Percentiles rank a stretch among this genome's conserved stretches.
phyloP scores from a whole-genome alignment of 495 filamentous ascomycete species.

The Penicillium longicatenatum region DNA sequence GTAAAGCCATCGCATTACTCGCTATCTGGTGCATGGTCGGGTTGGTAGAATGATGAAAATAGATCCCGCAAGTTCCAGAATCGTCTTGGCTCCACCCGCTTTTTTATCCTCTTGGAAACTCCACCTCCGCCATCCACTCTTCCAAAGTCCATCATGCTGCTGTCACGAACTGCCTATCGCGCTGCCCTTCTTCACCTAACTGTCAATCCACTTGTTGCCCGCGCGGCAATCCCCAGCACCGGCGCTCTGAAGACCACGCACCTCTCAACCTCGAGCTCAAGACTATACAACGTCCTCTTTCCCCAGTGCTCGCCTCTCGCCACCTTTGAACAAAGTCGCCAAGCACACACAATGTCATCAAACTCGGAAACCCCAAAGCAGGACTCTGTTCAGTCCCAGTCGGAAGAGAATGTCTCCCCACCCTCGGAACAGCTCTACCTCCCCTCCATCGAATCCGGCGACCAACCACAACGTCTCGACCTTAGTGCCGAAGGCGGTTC shows the following conservation, averaged over 20 bases:
- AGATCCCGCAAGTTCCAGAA: conserved; percentile 32
- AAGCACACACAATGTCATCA: conserved; percentile 26
- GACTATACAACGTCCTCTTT: conserved; percentile 27
- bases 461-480: conserved; percentile 37
- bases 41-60: conserved; percentile 5
- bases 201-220: conserved; percentile 24
- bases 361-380: conserved; percentile 6
- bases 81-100: conserved; percentile 21
- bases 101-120: conserved; percentile 12
- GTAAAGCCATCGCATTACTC: too few species aligned
- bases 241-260: conserved; percentile 7
- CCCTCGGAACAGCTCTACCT: conserved; percentile 29
- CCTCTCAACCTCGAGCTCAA: conserved; percentile 12
- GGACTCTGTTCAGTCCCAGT: conserved; percentile 17
- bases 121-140: conserved; percentile 6
- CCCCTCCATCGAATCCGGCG: conserved; percentile 21
- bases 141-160: conserved; percentile 24
- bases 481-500: conserved; percentile 46
- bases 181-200: conserved; percentile 34
- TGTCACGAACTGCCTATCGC: conserved; percentile 33
- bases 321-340: conserved; percentile 9
- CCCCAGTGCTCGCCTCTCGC: conserved; percentile 24
- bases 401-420: conserved; percentile 11
- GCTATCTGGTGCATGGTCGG: background rate
- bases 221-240: conserved; percentile 21